These are phyloP conservation scores for Vicia sativa DNA, from an alignment of 306 rosid species.

Conservation along the genomic window DNA sequence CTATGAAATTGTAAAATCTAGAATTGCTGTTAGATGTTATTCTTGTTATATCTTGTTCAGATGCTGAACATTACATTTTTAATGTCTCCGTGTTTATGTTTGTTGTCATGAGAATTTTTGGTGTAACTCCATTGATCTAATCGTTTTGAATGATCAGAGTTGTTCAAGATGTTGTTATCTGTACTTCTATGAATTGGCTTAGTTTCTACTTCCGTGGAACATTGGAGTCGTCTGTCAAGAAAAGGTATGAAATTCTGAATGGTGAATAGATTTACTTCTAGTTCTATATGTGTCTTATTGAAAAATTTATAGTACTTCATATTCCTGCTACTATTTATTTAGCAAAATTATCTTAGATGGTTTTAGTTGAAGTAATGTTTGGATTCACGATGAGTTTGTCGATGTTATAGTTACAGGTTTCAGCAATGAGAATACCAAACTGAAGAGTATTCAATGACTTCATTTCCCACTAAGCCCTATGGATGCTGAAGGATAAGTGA, in stretches of 20 bases:
- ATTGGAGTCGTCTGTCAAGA: not conserved
- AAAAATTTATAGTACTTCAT: not conserved
- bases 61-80: not conserved
- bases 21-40: constrained; percentile 23
- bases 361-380: not conserved
- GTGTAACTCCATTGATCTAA: not conserved
- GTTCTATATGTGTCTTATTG: constrained; percentile 17
- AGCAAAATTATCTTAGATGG: not conserved
- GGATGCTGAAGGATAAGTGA: not conserved
- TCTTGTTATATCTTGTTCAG: constrained; percentile 20
- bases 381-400: too few relatives aligned
- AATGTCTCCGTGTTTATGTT: constrained; percentile 7
- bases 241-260: constrained; percentile 2
- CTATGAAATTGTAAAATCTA: not conserved
- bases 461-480: not conserved
- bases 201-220: not conserved
- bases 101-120: not conserved
- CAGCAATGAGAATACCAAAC: constrained; percentile 25
- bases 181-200: constrained; percentile 20
- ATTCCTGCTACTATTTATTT: constrained; percentile 7
- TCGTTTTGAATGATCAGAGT: not conserved
- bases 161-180: not conserved
- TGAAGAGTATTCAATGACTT: not conserved
- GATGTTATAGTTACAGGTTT: not conserved
- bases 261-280: constrained; percentile 12